Conservation (phyloP, 2,329 filamentous ascomycete species). For the Pestalotiopsis sp. region DNA sequence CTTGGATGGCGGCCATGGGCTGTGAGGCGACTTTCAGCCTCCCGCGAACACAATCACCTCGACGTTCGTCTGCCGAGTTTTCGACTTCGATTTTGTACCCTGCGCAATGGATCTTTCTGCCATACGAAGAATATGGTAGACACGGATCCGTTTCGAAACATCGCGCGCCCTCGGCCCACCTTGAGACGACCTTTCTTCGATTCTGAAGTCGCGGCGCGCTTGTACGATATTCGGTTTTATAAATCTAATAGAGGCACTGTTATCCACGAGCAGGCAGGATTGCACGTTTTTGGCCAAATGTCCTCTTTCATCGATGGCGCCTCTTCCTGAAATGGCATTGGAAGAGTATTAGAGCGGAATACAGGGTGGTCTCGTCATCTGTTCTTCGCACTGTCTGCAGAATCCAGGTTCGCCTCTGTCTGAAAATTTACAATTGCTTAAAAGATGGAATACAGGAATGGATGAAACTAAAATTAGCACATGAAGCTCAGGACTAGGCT, state of each 20-base stretch:
- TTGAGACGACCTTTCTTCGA: background rate
- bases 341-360: background rate
- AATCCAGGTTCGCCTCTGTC: background rate
- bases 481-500: background rate
- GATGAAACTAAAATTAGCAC: background rate
- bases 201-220: conserved; percentile 1
- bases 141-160: too few species aligned
- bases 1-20: background rate
- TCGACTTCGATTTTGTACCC: background rate
- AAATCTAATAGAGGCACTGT: background rate
- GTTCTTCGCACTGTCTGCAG: background rate
- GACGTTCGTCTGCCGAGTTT: background rate
- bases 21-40: background rate
- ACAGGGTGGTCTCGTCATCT: background rate
- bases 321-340: background rate
- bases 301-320: background rate
- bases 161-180: background rate
- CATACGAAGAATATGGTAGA: background rate
- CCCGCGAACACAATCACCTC: background rate
- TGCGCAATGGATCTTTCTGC: background rate
- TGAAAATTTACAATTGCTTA: background rate
- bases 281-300: background rate
- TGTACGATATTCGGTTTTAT: conserved; percentile 8
- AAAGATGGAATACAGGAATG: background rate
- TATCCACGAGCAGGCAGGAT: background rate